A percentile compares a stretch with the other conserved stretches of the same genome.
phyloP scores from a whole-genome alignment of 495 filamentous ascomycete genomes.

The Xylaria cubensis region DNA sequence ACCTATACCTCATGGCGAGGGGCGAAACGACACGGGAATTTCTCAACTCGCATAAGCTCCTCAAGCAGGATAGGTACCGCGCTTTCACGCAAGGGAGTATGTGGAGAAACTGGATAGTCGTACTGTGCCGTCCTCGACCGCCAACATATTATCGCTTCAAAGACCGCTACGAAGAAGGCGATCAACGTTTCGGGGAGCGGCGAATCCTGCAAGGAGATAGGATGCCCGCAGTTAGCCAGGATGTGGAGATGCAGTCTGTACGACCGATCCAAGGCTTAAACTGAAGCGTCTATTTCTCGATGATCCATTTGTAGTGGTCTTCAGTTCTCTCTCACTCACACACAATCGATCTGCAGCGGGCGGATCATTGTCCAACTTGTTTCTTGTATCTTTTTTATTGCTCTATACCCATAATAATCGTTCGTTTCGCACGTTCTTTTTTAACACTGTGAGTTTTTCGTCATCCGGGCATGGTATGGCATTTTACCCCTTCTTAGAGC shows the following conservation, averaged over 20 bases:
- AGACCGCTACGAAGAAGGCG: slow-evolving; percentile 73
- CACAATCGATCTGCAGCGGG: slow-evolving; percentile 7
- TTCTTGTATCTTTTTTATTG: slow-evolving; percentile 15
- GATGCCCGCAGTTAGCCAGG: slow-evolving; percentile 28
- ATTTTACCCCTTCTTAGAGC: neutral
- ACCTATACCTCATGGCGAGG: slow-evolving; percentile 85
- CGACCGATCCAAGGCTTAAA: slow-evolving; percentile 45
- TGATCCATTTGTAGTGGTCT: neutral
- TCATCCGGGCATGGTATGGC: slow-evolving; percentile 7
- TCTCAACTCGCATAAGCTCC: slow-evolving; percentile 92
- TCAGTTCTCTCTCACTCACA: neutral
- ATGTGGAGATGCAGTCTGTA: slow-evolving; percentile 56
- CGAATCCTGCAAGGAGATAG: slow-evolving; percentile 29
- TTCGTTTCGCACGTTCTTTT: slow-evolving; percentile 20
- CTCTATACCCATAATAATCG: slow-evolving; percentile 30
- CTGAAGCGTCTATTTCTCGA: slow-evolving; percentile 2
- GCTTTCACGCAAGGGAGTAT: slow-evolving; percentile 84
- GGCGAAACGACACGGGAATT: slow-evolving; percentile 97
- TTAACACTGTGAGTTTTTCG: neutral
- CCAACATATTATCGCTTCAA: slow-evolving; percentile 94
- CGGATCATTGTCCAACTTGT: neutral
- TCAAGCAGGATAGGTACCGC: slow-evolving; percentile 86
- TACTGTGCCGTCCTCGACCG: slow-evolving; percentile 81
- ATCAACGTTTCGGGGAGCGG: slow-evolving; percentile 73
- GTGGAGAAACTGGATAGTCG: slow-evolving; percentile 79